phyloP scores from a whole-genome alignment of 2,329 filamentous ascomycete genomes.

The Cordyceps cateniannulata region DNA sequence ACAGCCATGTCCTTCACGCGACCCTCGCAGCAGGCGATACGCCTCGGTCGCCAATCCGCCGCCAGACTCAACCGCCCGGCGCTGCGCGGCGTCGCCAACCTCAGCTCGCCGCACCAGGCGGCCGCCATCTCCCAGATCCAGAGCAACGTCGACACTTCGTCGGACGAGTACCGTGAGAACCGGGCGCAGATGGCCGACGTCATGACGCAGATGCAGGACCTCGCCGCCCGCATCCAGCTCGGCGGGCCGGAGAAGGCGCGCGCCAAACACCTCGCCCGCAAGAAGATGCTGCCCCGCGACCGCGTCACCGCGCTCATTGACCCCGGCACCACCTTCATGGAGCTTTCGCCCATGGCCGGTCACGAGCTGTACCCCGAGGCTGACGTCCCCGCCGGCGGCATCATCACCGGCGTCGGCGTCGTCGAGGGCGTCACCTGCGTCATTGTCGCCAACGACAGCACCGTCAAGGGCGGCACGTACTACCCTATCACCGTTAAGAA shows the following conservation, averaged over 20 bases:
- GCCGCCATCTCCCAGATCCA: conserved; percentile 75
- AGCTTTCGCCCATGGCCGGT: conserved; percentile 87
- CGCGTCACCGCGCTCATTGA: conserved; percentile 83
- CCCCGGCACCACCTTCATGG: conserved; percentile 81
- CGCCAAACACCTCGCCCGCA: conserved; percentile 78
- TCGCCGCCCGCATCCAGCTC: conserved; percentile 65
- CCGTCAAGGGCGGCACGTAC: conserved; percentile 95
- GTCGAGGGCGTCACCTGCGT: conserved; percentile 89
- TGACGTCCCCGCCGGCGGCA: conserved; percentile 81
- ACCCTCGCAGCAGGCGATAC: conserved; percentile 38
- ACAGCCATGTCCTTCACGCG: conserved; percentile 40
- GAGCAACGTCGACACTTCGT: conserved; percentile 68
- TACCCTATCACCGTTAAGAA: conserved; percentile 98
- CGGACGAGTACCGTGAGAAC: conserved; percentile 77
- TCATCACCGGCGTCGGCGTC: conserved; percentile 86
- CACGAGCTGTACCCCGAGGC: conserved; percentile 80
- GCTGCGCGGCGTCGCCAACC: conserved; percentile 55
- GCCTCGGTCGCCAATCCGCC: conserved; percentile 28
- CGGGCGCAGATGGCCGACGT: conserved; percentile 68
- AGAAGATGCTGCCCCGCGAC: conserved; percentile 93
- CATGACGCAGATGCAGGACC: conserved; percentile 57
- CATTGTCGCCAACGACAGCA: conserved; percentile 93
- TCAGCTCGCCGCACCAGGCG: conserved; percentile 76
- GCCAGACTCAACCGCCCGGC: conserved; percentile 20
- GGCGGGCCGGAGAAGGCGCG: conserved; percentile 78